phyloP scores from a whole-genome alignment of 108 stramenopile species.

The Pseudonitzschia multistriata region DNA sequence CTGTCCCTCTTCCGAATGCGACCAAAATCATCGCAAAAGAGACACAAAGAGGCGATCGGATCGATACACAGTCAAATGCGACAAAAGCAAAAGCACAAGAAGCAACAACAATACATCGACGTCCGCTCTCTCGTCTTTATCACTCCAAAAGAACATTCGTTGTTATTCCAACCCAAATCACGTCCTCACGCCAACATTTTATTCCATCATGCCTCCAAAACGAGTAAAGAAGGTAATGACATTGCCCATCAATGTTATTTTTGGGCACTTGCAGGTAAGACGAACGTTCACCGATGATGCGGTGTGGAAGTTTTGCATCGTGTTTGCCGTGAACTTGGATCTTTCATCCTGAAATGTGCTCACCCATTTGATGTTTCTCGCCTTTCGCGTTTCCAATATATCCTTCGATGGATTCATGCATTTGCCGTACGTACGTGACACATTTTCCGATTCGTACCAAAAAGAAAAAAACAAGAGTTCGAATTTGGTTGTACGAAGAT shows the following conservation, averaged over 20 bases:
- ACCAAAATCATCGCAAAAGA: no score
- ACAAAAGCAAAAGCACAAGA: no score
- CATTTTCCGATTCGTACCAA: no score
- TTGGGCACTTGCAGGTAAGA: slow-evolving; percentile 89
- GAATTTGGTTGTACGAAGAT: slow-evolving; percentile 98
- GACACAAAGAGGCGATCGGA: no score
- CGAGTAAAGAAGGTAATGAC: slow-evolving; percentile 92
- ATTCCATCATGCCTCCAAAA: slow-evolving; percentile 79
- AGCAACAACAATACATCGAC: no score
- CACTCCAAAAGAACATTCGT: no score
- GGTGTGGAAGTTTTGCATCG: background rate
- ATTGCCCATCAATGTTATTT: slow-evolving; percentile 97
- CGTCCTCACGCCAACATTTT: no score
- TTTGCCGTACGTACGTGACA: background rate
- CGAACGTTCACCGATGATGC: background rate
- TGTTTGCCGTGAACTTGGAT: no score
- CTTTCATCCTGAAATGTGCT: background rate
- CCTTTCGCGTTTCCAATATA: background rate
- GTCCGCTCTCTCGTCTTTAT: no score
- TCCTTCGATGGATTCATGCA: background rate
- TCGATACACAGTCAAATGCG: no score
- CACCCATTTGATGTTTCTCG: background rate
- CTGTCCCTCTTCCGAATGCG: no score
- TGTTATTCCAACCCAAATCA: no score
- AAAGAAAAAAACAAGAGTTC: slow-evolving; percentile 88